A percentile compares a stretch with the other conserved stretches of the same genome.
phyloP scores from a whole-genome alignment of 768 basidiomycete genomes.

The Panaeolus papilionaceus region DNA sequence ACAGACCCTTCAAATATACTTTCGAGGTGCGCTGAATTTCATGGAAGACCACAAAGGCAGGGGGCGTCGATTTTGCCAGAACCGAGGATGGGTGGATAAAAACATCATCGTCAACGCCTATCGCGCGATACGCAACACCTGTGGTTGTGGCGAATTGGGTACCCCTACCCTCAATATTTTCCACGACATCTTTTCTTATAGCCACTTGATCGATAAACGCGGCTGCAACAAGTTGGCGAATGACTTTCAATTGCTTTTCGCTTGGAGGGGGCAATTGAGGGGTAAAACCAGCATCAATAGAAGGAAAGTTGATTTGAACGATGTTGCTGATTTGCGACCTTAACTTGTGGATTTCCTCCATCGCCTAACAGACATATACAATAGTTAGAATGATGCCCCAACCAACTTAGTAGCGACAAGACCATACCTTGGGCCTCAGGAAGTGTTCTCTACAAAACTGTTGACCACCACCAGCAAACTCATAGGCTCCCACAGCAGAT shows the following conservation, averaged over 20 bases:
- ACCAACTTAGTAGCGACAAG: neutral
- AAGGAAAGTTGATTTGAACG: constrained; percentile 79
- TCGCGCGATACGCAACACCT: constrained; percentile 82
- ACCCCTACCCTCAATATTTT: constrained; percentile 62
- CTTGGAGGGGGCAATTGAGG: constrained; percentile 78
- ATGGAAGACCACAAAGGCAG: constrained; percentile 85
- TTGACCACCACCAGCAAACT: constrained; percentile 83
- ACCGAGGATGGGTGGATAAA: constrained; percentile 93
- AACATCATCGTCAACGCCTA: constrained; percentile 85
- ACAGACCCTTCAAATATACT: constrained; percentile 81
- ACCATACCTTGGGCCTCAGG: constrained; percentile 83
- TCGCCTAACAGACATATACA: constrained; percentile 61
- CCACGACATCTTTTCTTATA: constrained; percentile 82
- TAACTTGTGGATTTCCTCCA: constrained; percentile 99
- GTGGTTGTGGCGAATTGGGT: constrained; percentile 76
- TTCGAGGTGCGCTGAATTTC: constrained; percentile 81
- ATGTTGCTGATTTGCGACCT: constrained; percentile 88
- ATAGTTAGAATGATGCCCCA: neutral
- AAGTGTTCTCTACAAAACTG: constrained; percentile 91
- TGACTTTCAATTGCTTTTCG: constrained; percentile 85
- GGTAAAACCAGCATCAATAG: constrained; percentile 61
- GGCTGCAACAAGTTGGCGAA: constrained; percentile 86
- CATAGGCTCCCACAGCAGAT: constrained; percentile 96
- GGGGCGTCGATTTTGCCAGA: constrained; percentile 69
- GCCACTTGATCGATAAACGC: constrained; percentile 97